phyloP scores from a whole-genome alignment of 2,329 filamentous ascomycete species.

The Dactylellina parvicollis region DNA sequence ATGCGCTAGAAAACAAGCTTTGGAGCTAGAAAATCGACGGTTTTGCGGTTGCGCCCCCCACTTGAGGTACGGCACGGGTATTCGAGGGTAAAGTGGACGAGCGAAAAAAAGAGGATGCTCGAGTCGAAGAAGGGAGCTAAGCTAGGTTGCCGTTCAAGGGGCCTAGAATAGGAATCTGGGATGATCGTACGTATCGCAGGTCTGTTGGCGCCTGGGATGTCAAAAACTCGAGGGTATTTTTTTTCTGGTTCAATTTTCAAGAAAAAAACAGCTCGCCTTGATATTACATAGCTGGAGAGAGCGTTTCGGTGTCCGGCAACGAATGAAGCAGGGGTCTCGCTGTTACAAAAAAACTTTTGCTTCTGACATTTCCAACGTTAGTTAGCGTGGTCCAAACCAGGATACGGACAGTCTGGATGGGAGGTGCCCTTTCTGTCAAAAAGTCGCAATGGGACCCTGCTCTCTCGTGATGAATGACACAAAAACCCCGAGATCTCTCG shows the following conservation, averaged over 20 bases:
- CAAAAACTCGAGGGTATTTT: slow-evolving; percentile 10
- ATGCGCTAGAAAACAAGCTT: slow-evolving; percentile 23
- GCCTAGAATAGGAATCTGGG: slow-evolving; percentile 39
- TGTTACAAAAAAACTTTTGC: background rate
- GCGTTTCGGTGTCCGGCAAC: slow-evolving; percentile 13
- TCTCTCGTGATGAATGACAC: slow-evolving; percentile 52
- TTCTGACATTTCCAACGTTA: slow-evolving; percentile 17
- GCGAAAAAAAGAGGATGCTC: background rate
- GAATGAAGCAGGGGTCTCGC: background rate
- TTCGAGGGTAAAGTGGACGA: slow-evolving; percentile 19
- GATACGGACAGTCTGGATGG: slow-evolving; percentile 16
- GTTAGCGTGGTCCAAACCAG: slow-evolving; percentile 23
- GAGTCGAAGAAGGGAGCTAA: slow-evolving; percentile 2
- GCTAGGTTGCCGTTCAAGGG: slow-evolving; percentile 37
- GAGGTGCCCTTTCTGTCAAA: background rate
- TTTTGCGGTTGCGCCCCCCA: slow-evolving; percentile 1
- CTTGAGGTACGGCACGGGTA: slow-evolving; percentile 13
- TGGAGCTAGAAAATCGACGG: slow-evolving; percentile 5
- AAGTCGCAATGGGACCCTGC: slow-evolving; percentile 51
- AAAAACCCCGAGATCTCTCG: slow-evolving; percentile 33
- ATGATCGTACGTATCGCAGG: slow-evolving; percentile 5
- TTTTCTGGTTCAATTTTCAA: background rate
- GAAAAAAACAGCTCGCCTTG: slow-evolving; percentile 4
- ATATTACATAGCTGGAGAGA: background rate
- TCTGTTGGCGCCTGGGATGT: slow-evolving; percentile 2